Evolutionary conservation across 805 yeast species (phyloP).

Genomic region (Myxozyma monticola): DNA sequence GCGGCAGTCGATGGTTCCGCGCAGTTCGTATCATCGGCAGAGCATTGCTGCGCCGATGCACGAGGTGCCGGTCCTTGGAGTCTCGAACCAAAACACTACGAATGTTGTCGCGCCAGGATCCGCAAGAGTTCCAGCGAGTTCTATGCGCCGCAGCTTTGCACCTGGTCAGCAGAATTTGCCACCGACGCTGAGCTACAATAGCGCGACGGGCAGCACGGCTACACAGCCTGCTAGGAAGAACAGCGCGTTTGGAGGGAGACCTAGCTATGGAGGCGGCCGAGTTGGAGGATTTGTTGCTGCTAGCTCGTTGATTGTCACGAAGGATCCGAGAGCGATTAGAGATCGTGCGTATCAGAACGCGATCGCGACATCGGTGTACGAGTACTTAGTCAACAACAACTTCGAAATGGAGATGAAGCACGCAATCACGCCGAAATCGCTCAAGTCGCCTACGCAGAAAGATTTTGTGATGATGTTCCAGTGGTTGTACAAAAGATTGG

Average conservation of each 20-base stretch:
- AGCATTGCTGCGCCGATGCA: constrained; percentile 23
- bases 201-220: background rate
- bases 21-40: constrained; percentile 24
- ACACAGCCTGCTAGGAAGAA: constrained; percentile 18
- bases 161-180: constrained; percentile 19
- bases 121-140: constrained; percentile 15
- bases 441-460: constrained; percentile 80
- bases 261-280: constrained; percentile 7
- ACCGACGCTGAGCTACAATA: constrained; percentile 11
- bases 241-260: constrained; percentile 6
- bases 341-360: constrained; percentile 63
- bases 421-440: constrained; percentile 61
- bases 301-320: constrained; percentile 4
- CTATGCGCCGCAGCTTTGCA: constrained; percentile 19
- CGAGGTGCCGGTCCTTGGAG: constrained; percentile 11
- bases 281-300: constrained; percentile 25
- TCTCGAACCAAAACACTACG: constrained; percentile 17
- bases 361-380: constrained; percentile 56
- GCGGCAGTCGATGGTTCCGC: constrained; percentile 30
- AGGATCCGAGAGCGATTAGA: constrained; percentile 75
- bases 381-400: constrained; percentile 59
- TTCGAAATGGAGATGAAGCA: constrained; percentile 77
- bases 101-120: constrained; percentile 24
- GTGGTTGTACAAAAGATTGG: constrained; percentile 73
- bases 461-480: constrained; percentile 78